These are phyloP conservation scores for Yamadazyma dendronema DNA, from an alignment of 1,139 yeast genomes.

Conservation along the genomic window DNA sequence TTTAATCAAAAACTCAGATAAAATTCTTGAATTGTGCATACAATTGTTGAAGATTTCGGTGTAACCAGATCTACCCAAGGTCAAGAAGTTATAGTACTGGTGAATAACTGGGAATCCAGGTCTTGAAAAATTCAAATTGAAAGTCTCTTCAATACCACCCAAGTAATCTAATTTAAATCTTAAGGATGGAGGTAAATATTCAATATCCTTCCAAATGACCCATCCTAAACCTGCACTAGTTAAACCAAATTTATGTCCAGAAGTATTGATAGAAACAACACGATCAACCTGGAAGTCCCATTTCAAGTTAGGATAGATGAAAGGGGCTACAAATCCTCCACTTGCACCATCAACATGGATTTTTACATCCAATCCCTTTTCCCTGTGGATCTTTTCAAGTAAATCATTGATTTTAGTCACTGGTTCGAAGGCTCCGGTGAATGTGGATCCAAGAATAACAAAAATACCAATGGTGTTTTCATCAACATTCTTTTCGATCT, in stretches of 20 bases:
- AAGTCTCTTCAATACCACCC: slow-evolving; percentile 88
- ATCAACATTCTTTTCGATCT: slow-evolving; percentile 65
- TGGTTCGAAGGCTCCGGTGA: slow-evolving; percentile 89
- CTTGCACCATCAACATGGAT: slow-evolving; percentile 95
- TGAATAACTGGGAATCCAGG: slow-evolving; percentile 90
- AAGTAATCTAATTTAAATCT: slow-evolving; percentile 79
- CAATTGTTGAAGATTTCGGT: slow-evolving; percentile 60
- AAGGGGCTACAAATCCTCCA: slow-evolving; percentile 88
- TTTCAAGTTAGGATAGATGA: slow-evolving; percentile 65
- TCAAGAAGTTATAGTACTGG: slow-evolving; percentile 79
- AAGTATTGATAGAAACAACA: slow-evolving; percentile 84
- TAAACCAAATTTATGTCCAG: slow-evolving; percentile 91
- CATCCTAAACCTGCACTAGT: slow-evolving; percentile 92
- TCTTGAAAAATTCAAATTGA: slow-evolving; percentile 83
- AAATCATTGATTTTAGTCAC: slow-evolving; percentile 59
- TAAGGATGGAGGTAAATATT: slow-evolving; percentile 65
- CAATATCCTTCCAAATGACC: slow-evolving; percentile 76
- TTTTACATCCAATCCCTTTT: slow-evolving; percentile 67
- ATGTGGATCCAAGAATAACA: slow-evolving; percentile 87
- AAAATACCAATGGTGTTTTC: slow-evolving; percentile 93
- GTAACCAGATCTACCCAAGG: slow-evolving; percentile 72
- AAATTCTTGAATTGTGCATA: slow-evolving; percentile 65
- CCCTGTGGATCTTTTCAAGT: slow-evolving; percentile 65
- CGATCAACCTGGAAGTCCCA: slow-evolving; percentile 84
- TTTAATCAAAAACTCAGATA: slow-evolving; percentile 63